These are phyloP conservation scores for Pythium dissotocum DNA, from an alignment of 352 stramenopile genomes.

Conservation along the genomic window DNA sequence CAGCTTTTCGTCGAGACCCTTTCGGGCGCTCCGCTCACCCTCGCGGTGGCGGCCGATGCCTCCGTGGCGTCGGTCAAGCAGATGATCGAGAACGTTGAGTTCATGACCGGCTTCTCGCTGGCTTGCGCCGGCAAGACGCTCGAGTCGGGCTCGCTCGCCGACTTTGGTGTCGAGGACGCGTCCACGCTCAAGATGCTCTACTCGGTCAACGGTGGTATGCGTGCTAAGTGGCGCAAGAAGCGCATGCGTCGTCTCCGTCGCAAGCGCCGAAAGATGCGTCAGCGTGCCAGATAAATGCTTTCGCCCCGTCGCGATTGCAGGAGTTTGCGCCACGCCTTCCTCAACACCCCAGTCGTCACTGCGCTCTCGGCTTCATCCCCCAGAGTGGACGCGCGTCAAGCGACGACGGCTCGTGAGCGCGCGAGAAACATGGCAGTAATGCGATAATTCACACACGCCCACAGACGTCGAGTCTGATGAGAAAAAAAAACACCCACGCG, in stretches of 20 bases:
- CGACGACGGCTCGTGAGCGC: background rate
- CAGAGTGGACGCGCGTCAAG: constrained; percentile 6
- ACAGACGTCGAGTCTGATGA: constrained; percentile 13
- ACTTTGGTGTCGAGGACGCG: constrained; percentile 92
- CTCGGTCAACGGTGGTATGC: constrained; percentile 93
- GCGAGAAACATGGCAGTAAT: constrained; percentile 1
- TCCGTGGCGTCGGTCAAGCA: constrained; percentile 92
- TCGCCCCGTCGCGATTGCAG: background rate
- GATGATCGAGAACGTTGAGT: constrained; percentile 95
- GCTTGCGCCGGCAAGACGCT: constrained; percentile 85
- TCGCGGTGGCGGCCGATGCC: constrained; percentile 80
- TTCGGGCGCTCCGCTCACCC: constrained; percentile 78
- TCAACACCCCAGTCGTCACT: background rate
- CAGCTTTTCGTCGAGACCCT: constrained; percentile 95
- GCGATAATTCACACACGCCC: constrained; percentile 2
- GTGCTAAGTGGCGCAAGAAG: constrained; percentile 98
- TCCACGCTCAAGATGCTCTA: constrained; percentile 93
- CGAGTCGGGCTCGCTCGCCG: constrained; percentile 84
- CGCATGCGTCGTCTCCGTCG: constrained; percentile 96
- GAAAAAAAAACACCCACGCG: constrained; percentile 2
- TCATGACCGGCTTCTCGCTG: constrained; percentile 93
- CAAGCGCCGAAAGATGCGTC: constrained; percentile 99
- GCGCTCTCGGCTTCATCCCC: background rate
- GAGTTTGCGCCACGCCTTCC: constrained; percentile 1
- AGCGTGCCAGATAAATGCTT: constrained; percentile 96